Base-by-base conservation (phyloP, 1,284 basidiomycete species). In the Tilletia walkeri region DNA sequence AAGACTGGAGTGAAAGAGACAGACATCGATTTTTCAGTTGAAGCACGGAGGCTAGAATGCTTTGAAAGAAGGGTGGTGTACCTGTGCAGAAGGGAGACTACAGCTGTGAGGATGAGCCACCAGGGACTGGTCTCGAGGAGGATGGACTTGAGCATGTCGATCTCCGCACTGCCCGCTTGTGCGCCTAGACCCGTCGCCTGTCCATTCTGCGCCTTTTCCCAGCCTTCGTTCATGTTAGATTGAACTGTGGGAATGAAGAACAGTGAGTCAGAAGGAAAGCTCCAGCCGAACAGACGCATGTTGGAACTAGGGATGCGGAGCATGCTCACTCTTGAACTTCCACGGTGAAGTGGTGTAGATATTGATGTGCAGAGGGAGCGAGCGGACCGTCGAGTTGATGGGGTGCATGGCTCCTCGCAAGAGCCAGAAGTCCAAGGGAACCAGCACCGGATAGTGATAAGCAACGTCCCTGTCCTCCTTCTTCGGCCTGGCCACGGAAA, bases 391-490 rank as follows among this genome's bases (percentile, higher is more conserved):
- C 6, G 72, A 45, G 70, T 85, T 85, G 80, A 85, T 77, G 4
- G 84, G 84, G 47, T 78, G 67, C 77, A 84, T 80, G 65, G 80
- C 76, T 56, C 82, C 77, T 20, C 77, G 74, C 10, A 85, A 70
- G 49, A 79, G 75, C 80, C 94, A 98, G 85, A 98, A 98, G 82
- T 97, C 94, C 82, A 98, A 98, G 6, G 93, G 89, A 85, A 92
- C 98, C 59, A 97, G 82, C 73, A 94, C 90, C 0, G 95, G 95
- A 78, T 89, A 91, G 86, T 95, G 94, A 77, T 87, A 89, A 7
- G 87, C 88, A 75, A 87, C 87, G 6, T 86, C 87, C 79, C 80
- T 90, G 90, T 91, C 68, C 54, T 68, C 30, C 30, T 24, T 20
- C 45, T 41, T 14, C 50, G 36, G 36, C 63, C 45, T 53, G 67